Conservation (phyloP, 2,329 filamentous ascomycete species). For the Didymella glomerata region DNA sequence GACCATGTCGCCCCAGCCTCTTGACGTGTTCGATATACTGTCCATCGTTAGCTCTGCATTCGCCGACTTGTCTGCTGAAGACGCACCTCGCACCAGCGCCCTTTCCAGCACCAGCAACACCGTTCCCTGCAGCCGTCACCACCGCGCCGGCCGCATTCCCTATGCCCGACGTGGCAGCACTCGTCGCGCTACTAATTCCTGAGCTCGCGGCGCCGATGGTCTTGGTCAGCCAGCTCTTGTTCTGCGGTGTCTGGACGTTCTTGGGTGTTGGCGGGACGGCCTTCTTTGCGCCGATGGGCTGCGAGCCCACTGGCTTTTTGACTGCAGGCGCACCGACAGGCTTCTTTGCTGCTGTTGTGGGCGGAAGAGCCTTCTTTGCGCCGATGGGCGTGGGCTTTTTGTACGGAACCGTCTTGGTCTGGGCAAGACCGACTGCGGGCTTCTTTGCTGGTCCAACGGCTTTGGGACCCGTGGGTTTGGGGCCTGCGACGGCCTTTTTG, state of each 20-base stretch:
- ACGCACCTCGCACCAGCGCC: slow-evolving; percentile 49
- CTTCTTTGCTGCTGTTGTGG: slow-evolving; percentile 16
- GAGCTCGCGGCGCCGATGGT: slow-evolving; percentile 54
- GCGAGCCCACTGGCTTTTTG: slow-evolving; percentile 15
- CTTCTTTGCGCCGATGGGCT: slow-evolving; percentile 23
- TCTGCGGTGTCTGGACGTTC: slow-evolving; percentile 33
- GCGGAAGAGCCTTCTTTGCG: slow-evolving; percentile 25
- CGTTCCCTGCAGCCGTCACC: slow-evolving; percentile 55
- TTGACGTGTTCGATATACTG: slow-evolving; percentile 56
- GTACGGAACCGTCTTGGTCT: slow-evolving; percentile 26
- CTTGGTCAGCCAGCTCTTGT: slow-evolving; percentile 57
- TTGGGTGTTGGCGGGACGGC: slow-evolving; percentile 19
- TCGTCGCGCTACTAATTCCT: slow-evolving; percentile 56
- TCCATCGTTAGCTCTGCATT: neutral
- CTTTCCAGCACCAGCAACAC: slow-evolving; percentile 57
- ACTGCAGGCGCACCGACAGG: slow-evolving; percentile 10
- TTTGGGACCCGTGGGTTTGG: slow-evolving; percentile 26
- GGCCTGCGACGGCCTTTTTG: slow-evolving; percentile 33
- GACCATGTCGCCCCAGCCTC: slow-evolving; percentile 58
- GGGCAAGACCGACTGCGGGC: slow-evolving; percentile 16
- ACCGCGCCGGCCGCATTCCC: slow-evolving; percentile 56
- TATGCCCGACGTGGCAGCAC: slow-evolving; percentile 54
- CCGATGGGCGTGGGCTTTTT: slow-evolving; percentile 27
- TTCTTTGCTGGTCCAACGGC: slow-evolving; percentile 30
- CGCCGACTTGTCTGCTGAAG: neutral